These are phyloP conservation scores for Brassica nigra DNA, from an alignment of 345 rosid species.

Conservation along the genomic window DNA sequence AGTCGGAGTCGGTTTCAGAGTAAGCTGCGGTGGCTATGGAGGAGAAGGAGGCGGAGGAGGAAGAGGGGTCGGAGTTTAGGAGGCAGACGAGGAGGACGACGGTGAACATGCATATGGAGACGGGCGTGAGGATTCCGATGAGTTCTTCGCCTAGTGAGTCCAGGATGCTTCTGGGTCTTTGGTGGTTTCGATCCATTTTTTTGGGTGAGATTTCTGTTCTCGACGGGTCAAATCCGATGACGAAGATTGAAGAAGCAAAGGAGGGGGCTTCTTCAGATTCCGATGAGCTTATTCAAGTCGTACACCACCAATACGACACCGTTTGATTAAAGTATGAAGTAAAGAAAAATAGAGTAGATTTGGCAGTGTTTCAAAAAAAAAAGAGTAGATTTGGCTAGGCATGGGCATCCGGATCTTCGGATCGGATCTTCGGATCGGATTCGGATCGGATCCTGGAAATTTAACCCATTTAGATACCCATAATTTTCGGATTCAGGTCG, in stretches of 20 bases:
- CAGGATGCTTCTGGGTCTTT: conserved; percentile 55
- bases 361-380: too few relatives aligned
- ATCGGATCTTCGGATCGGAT: too few relatives aligned
- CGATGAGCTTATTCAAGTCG: not conserved
- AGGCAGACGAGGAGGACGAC: conserved; percentile 80
- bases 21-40: conserved; percentile 81
- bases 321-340: not conserved
- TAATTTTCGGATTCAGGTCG: too few relatives aligned
- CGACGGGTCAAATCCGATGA: conserved; percentile 24
- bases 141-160: conserved; percentile 83
- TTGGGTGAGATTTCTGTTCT: conserved; percentile 23
- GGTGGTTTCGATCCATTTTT: conserved; percentile 58
- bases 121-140: conserved; percentile 77
- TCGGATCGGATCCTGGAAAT: too few relatives aligned
- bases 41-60: conserved; percentile 52
- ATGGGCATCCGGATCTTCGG: too few relatives aligned
- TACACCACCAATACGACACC: not conserved
- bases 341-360: too few relatives aligned
- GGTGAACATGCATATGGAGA: conserved; percentile 82
- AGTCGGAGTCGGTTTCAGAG: conserved; percentile 68
- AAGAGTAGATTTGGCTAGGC: too few relatives aligned
- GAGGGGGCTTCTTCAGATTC: not conserved
- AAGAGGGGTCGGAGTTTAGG: conserved; percentile 57
- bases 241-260: conserved; percentile 1
- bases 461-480: too few relatives aligned